These are phyloP conservation scores for Ophiosphaerella narmari DNA, from an alignment of 2,329 filamentous ascomycete species.

Conservation along the genomic window DNA sequence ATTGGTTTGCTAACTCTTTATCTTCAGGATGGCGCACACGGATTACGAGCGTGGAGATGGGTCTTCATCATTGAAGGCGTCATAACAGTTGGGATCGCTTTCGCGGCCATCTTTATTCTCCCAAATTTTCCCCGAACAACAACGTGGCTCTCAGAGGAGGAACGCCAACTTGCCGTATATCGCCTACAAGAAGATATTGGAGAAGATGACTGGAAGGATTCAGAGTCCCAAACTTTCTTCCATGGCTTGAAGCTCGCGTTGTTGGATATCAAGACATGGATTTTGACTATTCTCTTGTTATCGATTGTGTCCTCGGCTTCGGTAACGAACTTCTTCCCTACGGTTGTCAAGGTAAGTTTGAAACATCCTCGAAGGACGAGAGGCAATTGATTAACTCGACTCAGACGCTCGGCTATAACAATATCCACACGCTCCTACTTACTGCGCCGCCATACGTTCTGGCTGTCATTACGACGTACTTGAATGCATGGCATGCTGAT, in stretches of 20 bases:
- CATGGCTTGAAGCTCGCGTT: conserved; percentile 48
- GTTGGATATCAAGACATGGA: conserved; percentile 47
- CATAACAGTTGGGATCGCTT: conserved; percentile 66
- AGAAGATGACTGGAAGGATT: conserved; percentile 46
- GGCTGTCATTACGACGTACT: conserved; percentile 63
- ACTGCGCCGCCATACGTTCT: conserved; percentile 52
- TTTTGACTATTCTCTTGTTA: conserved; percentile 46
- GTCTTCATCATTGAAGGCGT: conserved; percentile 73
- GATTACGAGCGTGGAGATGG: conserved; percentile 67
- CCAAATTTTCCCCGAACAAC: conserved; percentile 67
- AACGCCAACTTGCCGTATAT: conserved; percentile 45
- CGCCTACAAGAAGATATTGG: conserved; percentile 47
- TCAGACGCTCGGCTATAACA: conserved; percentile 62
- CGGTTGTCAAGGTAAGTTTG: conserved; percentile 45
- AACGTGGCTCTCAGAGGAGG: conserved; percentile 46
- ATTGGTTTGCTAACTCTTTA: no score
- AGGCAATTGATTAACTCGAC: conserved; percentile 40
- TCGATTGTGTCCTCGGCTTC: conserved; percentile 47
- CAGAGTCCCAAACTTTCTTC: conserved; percentile 45
- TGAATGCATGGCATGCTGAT: conserved; percentile 73
- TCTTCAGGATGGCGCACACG: conserved; percentile 54
- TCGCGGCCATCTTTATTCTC: conserved; percentile 62
- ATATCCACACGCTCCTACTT: conserved; percentile 56
- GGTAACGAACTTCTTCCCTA: conserved; percentile 62
- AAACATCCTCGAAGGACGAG: not conserved